Percentiles rank a stretch among this genome's conserved stretches.
These are phyloP conservation scores for Fusarium compactum DNA, from an alignment of 2,329 filamentous ascomycete genomes.

Conservation along the genomic window DNA sequence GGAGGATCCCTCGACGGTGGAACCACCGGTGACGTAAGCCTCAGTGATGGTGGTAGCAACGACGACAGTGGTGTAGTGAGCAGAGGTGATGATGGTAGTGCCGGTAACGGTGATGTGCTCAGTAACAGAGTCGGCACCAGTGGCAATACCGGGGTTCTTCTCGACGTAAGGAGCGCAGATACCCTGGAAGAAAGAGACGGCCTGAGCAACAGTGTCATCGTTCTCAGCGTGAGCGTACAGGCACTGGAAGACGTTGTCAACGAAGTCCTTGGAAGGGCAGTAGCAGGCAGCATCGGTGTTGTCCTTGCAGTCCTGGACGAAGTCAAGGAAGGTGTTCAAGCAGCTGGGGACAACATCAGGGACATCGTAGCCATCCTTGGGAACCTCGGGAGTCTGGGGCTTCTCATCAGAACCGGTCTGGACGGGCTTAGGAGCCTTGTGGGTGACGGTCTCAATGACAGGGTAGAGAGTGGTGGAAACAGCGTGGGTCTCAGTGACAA, in stretches of 20 bases:
- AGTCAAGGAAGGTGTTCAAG: slow-evolving; percentile 89
- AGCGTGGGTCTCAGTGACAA: slow-evolving; percentile 45
- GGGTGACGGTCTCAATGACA: slow-evolving; percentile 42
- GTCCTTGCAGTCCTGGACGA: slow-evolving; percentile 76
- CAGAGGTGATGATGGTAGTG: slow-evolving; percentile 63
- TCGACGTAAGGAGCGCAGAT: slow-evolving; percentile 84
- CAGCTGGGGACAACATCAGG: slow-evolving; percentile 85
- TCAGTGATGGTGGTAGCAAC: slow-evolving; percentile 61
- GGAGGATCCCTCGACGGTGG: slow-evolving; percentile 59
- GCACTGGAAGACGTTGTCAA: slow-evolving; percentile 83
- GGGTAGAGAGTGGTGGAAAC: slow-evolving; percentile 44
- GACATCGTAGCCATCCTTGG: slow-evolving; percentile 46
- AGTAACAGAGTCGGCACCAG: slow-evolving; percentile 74
- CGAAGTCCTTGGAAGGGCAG: slow-evolving; percentile 83
- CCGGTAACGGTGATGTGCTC: slow-evolving; percentile 68
- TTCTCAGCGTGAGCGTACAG: slow-evolving; percentile 80
- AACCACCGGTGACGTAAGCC: slow-evolving; percentile 63
- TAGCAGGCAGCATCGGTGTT: slow-evolving; percentile 89
- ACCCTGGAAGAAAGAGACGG: slow-evolving; percentile 87
- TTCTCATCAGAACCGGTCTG: slow-evolving; percentile 42
- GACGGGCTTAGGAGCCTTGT: slow-evolving; percentile 31
- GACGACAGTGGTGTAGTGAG: slow-evolving; percentile 65
- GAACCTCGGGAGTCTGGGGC: slow-evolving; percentile 50
- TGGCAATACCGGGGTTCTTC: slow-evolving; percentile 87
- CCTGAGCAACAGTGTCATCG: slow-evolving; percentile 74